Percentiles rank a stretch among this genome's conserved stretches.
Evolutionary conservation across 192 early-diverging fungal genomes (phyloP).

Genomic region (Coemansia sp.): DNA sequence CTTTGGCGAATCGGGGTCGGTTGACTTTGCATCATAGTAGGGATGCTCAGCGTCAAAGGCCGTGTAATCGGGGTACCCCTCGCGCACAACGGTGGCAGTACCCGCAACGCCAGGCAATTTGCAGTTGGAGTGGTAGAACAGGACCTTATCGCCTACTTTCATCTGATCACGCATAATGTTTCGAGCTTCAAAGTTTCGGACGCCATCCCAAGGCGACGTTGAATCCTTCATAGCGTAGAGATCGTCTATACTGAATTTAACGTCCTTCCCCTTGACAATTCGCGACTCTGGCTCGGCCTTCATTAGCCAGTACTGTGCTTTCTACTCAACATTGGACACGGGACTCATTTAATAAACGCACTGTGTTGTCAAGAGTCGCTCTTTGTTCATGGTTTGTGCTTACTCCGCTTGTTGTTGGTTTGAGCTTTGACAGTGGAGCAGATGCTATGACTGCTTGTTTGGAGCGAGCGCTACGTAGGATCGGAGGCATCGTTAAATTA

Average conservation of each 20-base stretch:
- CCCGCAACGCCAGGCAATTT: constrained; percentile 82
- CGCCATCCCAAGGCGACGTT: constrained; percentile 64
- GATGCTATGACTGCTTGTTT: background rate
- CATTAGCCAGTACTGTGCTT: constrained; percentile 68
- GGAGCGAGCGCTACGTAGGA: constrained; percentile 10
- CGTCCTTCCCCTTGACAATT: constrained; percentile 63
- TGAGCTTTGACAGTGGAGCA: background rate
- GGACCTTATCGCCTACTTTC: constrained; percentile 65
- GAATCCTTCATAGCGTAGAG: constrained; percentile 48
- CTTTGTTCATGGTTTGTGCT: background rate
- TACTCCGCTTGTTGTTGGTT: background rate
- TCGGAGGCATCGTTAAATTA: constrained; percentile 15
- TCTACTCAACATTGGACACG: background rate
- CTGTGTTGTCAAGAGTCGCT: background rate
- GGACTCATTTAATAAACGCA: background rate
- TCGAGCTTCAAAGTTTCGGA: constrained; percentile 78
- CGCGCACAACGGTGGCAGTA: constrained; percentile 56
- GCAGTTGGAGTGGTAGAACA: constrained; percentile 90
- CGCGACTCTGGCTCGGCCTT: constrained; percentile 78
- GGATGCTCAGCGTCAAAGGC: constrained; percentile 71
- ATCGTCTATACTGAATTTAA: constrained; percentile 73
- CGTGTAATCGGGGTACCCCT: constrained; percentile 74
- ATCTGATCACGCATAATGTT: constrained; percentile 78
- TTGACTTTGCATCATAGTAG: constrained; percentile 77
- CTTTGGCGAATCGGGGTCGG: constrained; percentile 58